These are phyloP conservation scores for Eutypella sp. DNA, from an alignment of 2,329 filamentous ascomycete genomes.

Conservation along the genomic window DNA sequence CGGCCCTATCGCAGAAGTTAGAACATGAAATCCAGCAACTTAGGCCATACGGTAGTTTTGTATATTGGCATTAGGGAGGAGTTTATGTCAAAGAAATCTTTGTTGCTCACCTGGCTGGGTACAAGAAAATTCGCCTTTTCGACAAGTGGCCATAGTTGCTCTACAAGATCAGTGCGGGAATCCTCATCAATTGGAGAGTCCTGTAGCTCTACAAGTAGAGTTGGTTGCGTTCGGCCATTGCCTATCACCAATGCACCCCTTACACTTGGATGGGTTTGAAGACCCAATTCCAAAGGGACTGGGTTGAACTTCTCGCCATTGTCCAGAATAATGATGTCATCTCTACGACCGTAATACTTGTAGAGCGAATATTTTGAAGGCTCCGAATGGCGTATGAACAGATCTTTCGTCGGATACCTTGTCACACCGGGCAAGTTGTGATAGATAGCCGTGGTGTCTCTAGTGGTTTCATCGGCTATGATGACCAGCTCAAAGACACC, in stretches of 20 bases:
- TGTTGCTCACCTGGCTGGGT: too few species aligned
- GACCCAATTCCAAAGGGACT: conserved; percentile 30
- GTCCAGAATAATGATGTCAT: conserved; percentile 40
- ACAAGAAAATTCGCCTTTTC: conserved; percentile 9
- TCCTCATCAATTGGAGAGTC: conserved; percentile 2
- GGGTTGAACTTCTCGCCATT: conserved; percentile 43
- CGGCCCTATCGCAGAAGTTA: too few species aligned
- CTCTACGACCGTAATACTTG: conserved; percentile 32
- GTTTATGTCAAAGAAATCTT: too few species aligned
- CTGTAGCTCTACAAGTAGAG: conserved; percentile 31
- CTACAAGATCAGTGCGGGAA: conserved; percentile 3
- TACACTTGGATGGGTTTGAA: conserved; percentile 18
- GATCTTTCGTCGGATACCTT: conserved; percentile 33
- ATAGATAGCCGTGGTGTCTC: conserved; percentile 19
- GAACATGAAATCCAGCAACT: too few species aligned
- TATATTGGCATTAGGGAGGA: too few species aligned
- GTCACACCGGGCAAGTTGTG: conserved; percentile 30
- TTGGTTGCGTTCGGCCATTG: conserved; percentile 28
- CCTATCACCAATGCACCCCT: conserved; percentile 26
- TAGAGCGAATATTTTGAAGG: conserved; percentile 31
- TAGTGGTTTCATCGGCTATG: conserved; percentile 15
- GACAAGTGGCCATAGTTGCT: conserved; percentile 10
- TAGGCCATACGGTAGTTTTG: too few species aligned
- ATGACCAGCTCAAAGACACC: conserved; percentile 25
- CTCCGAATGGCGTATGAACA: conserved; percentile 33